Base-by-base conservation (phyloP, 2,329 filamentous ascomycete genomes). In the Cladophialophora chaetospira region DNA sequence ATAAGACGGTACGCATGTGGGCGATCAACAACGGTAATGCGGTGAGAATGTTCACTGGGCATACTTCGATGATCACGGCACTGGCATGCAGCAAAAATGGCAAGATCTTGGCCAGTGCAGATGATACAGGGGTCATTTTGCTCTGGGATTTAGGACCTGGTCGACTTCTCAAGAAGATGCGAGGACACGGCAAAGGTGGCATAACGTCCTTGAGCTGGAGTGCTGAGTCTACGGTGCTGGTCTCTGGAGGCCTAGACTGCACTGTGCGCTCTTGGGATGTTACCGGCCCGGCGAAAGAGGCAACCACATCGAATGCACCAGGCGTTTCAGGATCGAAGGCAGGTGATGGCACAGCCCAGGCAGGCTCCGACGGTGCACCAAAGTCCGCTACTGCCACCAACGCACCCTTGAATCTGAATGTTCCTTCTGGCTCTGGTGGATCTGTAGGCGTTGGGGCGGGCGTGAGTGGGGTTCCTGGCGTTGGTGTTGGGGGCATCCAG, bases 1-100 rank as follows among this genome's bases (percentile, higher is more conserved):
- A 99, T 73, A 93, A 93, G 72, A 94, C 91, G 0, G 89, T 97
- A 29, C 87, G 94, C 26, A 97, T 99, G 93, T 99, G 94, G 94
- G 87, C 91, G 8, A 84, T 97, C n/a, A 82, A 85, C 9, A 93
- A 88, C 6, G 94, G 94, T 25, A 86, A 87, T 60, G 91, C 91
- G 31, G 89, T 97, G 4, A 88, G 94, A 23, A 85, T 97, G 67
- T 96, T 97, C 70, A 91, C 89, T 0, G 94, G 94, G 1, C 94
- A 99, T 69, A 88, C 85, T 0, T 91, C 94, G 47, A 90, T 91
- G 68, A 86, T 97, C 69, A 95, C 88, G 11, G 84, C 91, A 0
- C 77, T 97, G 23, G 85, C 93, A 62, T 96, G 91, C 68, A 88
- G 90, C 19, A 91, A 90, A 1, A 91, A 91, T 67, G 94, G 94